Evolutionary conservation across 176 grass and related monocot species (phyloP), one percentile per base, ranked within the genome.

Genomic region (Aegilops sharonensis): DNA sequence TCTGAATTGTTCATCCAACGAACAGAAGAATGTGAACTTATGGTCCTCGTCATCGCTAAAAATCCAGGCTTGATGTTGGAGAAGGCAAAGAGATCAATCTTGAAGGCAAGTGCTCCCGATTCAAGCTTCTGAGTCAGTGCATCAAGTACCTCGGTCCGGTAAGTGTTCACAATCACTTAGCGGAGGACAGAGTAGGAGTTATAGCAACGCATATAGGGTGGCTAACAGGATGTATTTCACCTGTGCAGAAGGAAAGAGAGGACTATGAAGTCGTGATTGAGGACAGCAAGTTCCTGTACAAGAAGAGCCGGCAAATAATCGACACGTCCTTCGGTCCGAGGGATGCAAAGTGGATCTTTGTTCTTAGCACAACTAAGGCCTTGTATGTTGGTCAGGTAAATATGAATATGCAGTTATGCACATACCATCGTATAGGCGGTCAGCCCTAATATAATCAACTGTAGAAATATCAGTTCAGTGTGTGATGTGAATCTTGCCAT

Each of bases 131-230:
- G 13, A 93, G 80, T 75, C 92, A 99, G 72, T 99, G 97, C 90
- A 99, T 99, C 84, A 99, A 94, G 72, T 99, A 99, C 82, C 97
- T 99, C 14, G 94, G 92, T 74, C 94, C 94, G 32, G 94, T 97
- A 85, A 91, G 92, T 87, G 20, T 37, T 40, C 5, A 3, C 21
- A 75, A 24, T 37, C 4, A 52, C 3, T 31, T 27, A 27, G 27
- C 27, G 27, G 27, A 13, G 45, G 45, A 13, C 45, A 21, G 65
- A 31, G 8, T 1, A 50, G 47, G 13, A 13, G 48, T 52, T 52
- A 2, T 54, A 18, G 50, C 50, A 54, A 18, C 50, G 1, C 5
- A 54, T 18, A 54, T 54, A 18, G 0, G 50, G 50, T 54, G 15
- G 50, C 50, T 54, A 1, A 54, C 50, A 54, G 5, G 27, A 78